phyloP scores from a whole-genome alignment of 2,329 filamentous ascomycete species.

The Stylonectria norvegica region DNA sequence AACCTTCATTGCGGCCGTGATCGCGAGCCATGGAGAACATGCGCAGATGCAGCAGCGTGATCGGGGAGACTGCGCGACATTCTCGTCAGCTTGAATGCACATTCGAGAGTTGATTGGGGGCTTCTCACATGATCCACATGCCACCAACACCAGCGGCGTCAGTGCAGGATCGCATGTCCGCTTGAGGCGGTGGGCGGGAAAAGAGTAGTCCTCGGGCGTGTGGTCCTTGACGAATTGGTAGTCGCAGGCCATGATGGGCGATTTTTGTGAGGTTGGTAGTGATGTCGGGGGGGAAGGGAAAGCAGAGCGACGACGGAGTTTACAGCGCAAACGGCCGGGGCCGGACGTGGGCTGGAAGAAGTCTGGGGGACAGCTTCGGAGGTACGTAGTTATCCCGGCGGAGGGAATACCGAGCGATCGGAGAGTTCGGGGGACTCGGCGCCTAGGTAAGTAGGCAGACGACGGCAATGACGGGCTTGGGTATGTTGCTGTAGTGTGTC shows the following conservation, averaged over 20 bases:
- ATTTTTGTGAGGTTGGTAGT: conserved; percentile 5
- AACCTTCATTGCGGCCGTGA: conserved; percentile 56
- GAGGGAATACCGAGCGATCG: conserved; percentile 4
- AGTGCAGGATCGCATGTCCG: conserved; percentile 51
- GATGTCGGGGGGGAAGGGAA: background rate
- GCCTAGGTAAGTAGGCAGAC: no score
- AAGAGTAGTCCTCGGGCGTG: conserved; percentile 48
- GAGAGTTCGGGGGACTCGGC: conserved; percentile 6
- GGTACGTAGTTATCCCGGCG: background rate
- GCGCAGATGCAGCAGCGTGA: conserved; percentile 73
- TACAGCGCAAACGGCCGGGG: background rate
- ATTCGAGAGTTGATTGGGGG: conserved; percentile 1
- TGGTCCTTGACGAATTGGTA: conserved; percentile 34
- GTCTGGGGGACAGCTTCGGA: background rate
- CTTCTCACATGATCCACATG: conserved; percentile 58
- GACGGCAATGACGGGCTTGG: no score
- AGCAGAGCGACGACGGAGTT: background rate
- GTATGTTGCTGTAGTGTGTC: no score
- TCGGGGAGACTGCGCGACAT: conserved; percentile 54
- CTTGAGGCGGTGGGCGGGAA: conserved; percentile 59
- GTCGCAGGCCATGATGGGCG: conserved; percentile 27
- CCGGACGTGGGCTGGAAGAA: background rate
- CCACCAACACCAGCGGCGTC: conserved; percentile 64
- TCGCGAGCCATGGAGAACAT: conserved; percentile 89
- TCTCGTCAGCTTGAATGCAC: conserved; percentile 9